These are phyloP conservation scores for Backusella circina DNA, from an alignment of 192 early-diverging fungal genomes.

Conservation along the genomic window DNA sequence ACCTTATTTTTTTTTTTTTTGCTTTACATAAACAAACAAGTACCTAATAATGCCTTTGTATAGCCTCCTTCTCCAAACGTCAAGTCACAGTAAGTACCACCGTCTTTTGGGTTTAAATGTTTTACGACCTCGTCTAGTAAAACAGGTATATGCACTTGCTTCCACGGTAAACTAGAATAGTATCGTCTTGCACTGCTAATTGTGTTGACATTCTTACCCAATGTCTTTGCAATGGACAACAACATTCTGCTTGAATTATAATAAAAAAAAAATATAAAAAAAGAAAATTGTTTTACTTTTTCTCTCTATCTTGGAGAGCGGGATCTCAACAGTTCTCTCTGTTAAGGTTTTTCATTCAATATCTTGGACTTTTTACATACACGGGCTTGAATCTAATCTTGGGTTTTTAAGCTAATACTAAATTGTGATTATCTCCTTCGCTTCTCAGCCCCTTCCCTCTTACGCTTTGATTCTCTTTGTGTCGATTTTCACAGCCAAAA, in stretches of 20 bases:
- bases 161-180: constrained; percentile 9
- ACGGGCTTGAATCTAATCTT: too few relatives aligned
- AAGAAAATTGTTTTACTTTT: neutral
- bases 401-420: too few relatives aligned
- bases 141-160: constrained; percentile 44
- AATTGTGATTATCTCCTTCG: too few relatives aligned
- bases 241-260: neutral
- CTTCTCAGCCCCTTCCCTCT: neutral
- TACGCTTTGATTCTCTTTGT: neutral
- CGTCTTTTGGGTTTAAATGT: constrained; percentile 37
- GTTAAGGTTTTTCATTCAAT: too few relatives aligned
- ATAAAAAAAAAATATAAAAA: neutral
- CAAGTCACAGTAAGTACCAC: constrained; percentile 56
- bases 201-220: neutral
- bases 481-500: neutral
- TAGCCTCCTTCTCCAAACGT: constrained; percentile 79
- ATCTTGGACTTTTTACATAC: too few relatives aligned
- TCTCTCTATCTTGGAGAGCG: neutral
- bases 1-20: neutral
- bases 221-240: neutral
- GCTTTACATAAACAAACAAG: neutral
- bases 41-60: constrained; percentile 60
- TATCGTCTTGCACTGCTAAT: neutral
- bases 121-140: constrained; percentile 44
- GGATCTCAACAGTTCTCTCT: too few relatives aligned